Conservation (phyloP, 2,329 filamentous ascomycete species). For the Xylariaceae sp. region DNA sequence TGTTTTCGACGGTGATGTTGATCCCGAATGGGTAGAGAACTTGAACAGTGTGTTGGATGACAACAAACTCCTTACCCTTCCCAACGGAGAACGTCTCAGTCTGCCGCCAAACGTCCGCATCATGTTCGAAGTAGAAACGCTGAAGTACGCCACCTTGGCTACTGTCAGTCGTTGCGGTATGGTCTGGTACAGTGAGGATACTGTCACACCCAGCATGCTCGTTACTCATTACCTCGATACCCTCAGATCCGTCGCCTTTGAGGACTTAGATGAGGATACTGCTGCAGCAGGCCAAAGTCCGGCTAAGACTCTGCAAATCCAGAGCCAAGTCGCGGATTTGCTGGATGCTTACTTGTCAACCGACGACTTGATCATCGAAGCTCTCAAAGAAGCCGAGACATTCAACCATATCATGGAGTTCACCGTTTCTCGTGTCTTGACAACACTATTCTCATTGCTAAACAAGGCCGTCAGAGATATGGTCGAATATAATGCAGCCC, state of each 20-base stretch:
- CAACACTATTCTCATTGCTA: constrained; percentile 88
- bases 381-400: constrained; percentile 66
- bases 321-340: constrained; percentile 73
- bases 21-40: constrained; percentile 99
- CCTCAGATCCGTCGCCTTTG: constrained; percentile 77
- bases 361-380: constrained; percentile 75
- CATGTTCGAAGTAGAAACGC: constrained; percentile 98
- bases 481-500: constrained; percentile 92
- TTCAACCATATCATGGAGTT: constrained; percentile 99
- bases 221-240: constrained; percentile 84
- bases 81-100: constrained; percentile 96
- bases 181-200: constrained; percentile 99
- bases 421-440: constrained; percentile 82
- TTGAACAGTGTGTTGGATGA: constrained; percentile 99
- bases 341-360: constrained; percentile 69
- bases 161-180: constrained; percentile 99
- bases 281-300: constrained; percentile 70
- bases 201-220: constrained; percentile 89
- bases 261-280: constrained; percentile 91
- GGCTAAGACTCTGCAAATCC: constrained; percentile 71
- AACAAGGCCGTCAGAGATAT: constrained; percentile 91
- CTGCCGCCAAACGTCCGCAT: constrained; percentile 92
- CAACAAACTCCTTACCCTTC: constrained; percentile 94
- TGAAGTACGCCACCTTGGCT: constrained; percentile 94
- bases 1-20: constrained; percentile 97